Percentiles rank a stretch among this genome's conserved stretches.
These are phyloP conservation scores for Pichia sp. DNA, from an alignment of 1,139 yeast species.

Conservation along the genomic window DNA sequence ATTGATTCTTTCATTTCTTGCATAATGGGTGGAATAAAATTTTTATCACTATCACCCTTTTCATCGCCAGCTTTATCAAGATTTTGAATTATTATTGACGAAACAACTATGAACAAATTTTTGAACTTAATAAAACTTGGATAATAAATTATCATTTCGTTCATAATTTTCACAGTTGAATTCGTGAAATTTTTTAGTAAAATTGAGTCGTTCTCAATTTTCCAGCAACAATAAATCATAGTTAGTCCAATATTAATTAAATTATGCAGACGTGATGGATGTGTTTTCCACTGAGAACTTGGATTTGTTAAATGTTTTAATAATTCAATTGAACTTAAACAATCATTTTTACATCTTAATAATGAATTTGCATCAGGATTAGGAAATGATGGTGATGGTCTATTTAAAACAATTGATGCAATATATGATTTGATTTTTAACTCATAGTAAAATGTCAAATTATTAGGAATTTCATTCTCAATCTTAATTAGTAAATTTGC, in stretches of 20 bases:
- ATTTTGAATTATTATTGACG: conserved; percentile 16
- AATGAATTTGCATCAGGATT: conserved; percentile 15
- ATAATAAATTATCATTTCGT: conserved; percentile 14
- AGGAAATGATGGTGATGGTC: conserved; percentile 24
- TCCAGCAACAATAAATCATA: conserved; percentile 23
- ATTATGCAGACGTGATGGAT: conserved; percentile 20
- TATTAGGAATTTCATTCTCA: conserved; percentile 15
- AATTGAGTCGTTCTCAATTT: conserved; percentile 15
- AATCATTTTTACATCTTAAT: conserved; percentile 15
- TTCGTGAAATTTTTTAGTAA: conserved; percentile 13
- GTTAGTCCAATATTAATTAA: conserved; percentile 20
- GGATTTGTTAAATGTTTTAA: conserved; percentile 10
- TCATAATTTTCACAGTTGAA: conserved; percentile 14
- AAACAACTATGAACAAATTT: conserved; percentile 17
- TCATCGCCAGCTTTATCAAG: conserved; percentile 4
- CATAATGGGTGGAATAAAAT: neutral
- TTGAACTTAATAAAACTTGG: conserved; percentile 17
- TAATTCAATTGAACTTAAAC: conserved; percentile 14
- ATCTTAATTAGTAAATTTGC: conserved; percentile 15
- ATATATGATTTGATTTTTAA: conserved; percentile 18
- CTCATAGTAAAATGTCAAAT: conserved; percentile 15
- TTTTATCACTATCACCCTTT: neutral
- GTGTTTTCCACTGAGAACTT: conserved; percentile 13
- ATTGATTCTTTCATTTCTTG: neutral
- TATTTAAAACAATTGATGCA: conserved; percentile 16